Evolutionary conservation across 2,329 filamentous ascomycete genomes (phyloP).

Genomic region (Polytolypa hystricis): DNA sequence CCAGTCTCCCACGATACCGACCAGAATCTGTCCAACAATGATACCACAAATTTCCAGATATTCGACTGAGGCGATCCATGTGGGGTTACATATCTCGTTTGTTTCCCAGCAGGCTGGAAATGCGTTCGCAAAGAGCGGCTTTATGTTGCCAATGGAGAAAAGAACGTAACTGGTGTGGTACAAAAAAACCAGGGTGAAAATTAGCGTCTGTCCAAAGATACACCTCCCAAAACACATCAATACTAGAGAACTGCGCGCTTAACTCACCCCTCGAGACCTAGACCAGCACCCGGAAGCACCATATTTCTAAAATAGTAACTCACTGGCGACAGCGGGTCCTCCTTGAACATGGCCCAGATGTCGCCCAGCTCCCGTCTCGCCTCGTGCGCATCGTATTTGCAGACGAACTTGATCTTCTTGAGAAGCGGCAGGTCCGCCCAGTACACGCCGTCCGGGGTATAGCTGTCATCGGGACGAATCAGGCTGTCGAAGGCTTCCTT

Average conservation of each 20-base stretch:
- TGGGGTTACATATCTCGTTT: constrained; percentile 55
- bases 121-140: constrained; percentile 63
- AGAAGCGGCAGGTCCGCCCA: constrained; percentile 75
- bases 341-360: constrained; percentile 72
- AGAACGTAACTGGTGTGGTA: constrained; percentile 80
- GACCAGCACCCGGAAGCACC: constrained; percentile 81
- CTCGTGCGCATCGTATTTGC: constrained; percentile 60
- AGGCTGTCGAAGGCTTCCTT: constrained; percentile 61
- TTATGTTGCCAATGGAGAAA: constrained; percentile 91
- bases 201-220: constrained; percentile 1
- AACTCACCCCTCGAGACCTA: constrained; percentile 68
- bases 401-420: constrained; percentile 65
- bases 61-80: constrained; percentile 74
- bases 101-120: constrained; percentile 72
- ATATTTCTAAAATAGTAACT: constrained; percentile 81
- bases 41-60: constrained; percentile 93
- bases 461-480: constrained; percentile 80
- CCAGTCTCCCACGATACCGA: constrained; percentile 69
- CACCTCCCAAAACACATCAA: not conserved
- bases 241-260: too few species aligned
- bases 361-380: constrained; percentile 52
- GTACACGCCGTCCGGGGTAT: constrained; percentile 71
- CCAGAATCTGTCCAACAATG: constrained; percentile 81
- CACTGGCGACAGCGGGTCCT: constrained; percentile 74
- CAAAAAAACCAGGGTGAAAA: not conserved